Evolutionary conservation across 108 stramenopile species (phyloP), one percentile per base, ranked within the genome.

Genomic region (Fragilaria radians): DNA sequence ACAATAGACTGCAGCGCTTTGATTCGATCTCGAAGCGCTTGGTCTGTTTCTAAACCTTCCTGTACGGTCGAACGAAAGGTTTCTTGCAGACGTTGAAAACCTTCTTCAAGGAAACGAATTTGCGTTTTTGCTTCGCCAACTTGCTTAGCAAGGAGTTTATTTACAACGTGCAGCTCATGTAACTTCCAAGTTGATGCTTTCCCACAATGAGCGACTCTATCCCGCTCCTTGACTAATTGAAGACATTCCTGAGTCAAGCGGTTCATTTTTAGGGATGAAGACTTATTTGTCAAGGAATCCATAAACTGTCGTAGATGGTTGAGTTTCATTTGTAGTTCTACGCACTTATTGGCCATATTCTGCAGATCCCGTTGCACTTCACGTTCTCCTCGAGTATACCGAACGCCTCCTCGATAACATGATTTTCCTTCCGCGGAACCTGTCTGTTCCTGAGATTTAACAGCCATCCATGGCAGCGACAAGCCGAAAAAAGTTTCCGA

Each of bases 111-210:
- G 5, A 47, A 47, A n/a, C 46, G n/a, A 21, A 63, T 26, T 47
- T 63, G 62, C 51, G 31, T 22, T 25, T 47, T 63, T 23, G 62
- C 23, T 2, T 52, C 51, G 18, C 19, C 32, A 26, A 18, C 62
- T 28, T 63, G 34, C 29, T 63, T 63, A 1, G 30, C 24, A 31
- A 63, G 27, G 5, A 63, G 22, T 47, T 63, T 63, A 31, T 63
- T 63, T 5, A 63, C 62, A 19, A 63, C 46, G 47, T 63, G 62
- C 3, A 63, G 23, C 52, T 63, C 62, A 11, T 63, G 62, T 23
- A 63, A 32, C 28, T 63, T 63, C 62, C 62, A 63, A 33, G 62
- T 63, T 9, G 62, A 50, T 23, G 62, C 62, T 32, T 63, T 63
- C 11, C 30, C 52, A 31, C 34, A 34, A 32, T 54, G 62, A 18